Conservation (phyloP, 2,329 filamentous ascomycete species). For the Graphium sp. region DNA sequence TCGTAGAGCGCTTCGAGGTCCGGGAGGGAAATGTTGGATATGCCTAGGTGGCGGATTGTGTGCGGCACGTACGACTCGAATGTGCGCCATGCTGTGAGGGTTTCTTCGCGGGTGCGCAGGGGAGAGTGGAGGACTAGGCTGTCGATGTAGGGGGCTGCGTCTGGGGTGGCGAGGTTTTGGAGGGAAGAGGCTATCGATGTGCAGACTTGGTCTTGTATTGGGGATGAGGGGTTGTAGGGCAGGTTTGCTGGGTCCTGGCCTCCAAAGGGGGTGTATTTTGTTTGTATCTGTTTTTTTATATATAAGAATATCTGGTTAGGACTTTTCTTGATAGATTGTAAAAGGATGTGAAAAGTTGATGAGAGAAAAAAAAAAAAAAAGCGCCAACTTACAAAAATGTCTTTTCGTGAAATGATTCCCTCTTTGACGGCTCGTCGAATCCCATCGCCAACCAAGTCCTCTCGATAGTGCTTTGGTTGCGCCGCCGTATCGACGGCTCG, state of each 20-base stretch:
- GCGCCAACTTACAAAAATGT: constrained; percentile 55
- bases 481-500: constrained; percentile 62
- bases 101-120: constrained; percentile 22
- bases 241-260: constrained; percentile 44
- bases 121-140: constrained; percentile 58
- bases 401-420: constrained; percentile 14
- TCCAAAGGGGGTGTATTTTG: constrained; percentile 56
- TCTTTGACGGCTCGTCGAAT: constrained; percentile 43
- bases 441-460: constrained; percentile 51
- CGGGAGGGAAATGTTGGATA: constrained; percentile 54
- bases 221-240: constrained; percentile 43
- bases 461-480: constrained; percentile 64
- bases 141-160: constrained; percentile 38
- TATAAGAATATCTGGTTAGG: too few relatives aligned
- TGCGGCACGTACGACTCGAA: constrained; percentile 51
- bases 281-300: constrained; percentile 70
- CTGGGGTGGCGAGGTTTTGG: constrained; percentile 34
- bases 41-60: constrained; percentile 49
- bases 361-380: constrained; percentile 11
- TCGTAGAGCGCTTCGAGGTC: constrained; percentile 35
- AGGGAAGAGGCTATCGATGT: constrained; percentile 53
- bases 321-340: too few relatives aligned
- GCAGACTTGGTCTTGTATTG: constrained; percentile 47
- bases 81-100: constrained; percentile 47
- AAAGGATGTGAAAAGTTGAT: too few relatives aligned